Percentiles rank a stretch among this genome's conserved stretches.
These are phyloP conservation scores for Acer negundo DNA, from an alignment of 345 rosid species.

Conservation along the genomic window DNA sequence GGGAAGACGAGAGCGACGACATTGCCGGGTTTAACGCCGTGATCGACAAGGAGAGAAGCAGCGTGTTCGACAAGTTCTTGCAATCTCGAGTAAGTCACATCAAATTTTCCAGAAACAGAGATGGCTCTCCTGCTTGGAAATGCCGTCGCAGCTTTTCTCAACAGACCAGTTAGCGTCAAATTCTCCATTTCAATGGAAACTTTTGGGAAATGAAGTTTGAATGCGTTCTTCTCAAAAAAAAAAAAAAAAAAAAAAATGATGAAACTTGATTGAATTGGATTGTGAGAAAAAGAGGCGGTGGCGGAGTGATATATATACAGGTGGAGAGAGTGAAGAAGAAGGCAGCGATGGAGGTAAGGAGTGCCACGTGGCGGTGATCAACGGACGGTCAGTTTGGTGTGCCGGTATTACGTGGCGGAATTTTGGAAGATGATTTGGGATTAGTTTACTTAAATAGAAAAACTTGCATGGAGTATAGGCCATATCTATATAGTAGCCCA, in stretches of 20 bases:
- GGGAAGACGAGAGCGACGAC: constrained; percentile 72
- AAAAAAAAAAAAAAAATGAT: neutral
- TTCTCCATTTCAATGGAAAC: constrained; percentile 32
- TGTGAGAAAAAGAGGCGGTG: neutral
- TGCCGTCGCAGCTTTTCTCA: constrained; percentile 43
- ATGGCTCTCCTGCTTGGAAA: constrained; percentile 49
- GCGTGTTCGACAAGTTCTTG: constrained; percentile 51
- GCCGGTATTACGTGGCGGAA: neutral
- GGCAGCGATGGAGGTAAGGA: neutral
- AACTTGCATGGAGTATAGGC: too few species aligned
- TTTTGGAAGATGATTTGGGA: neutral
- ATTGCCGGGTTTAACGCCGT: constrained; percentile 54
- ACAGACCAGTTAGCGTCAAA: constrained; percentile 43
- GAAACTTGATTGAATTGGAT: neutral
- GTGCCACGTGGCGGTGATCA: neutral
- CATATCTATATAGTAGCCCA: too few species aligned
- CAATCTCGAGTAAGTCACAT: constrained; percentile 43
- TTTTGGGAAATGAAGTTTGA: neutral
- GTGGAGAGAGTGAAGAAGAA: neutral
- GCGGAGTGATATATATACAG: neutral
- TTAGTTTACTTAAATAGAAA: neutral
- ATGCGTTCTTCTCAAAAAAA: neutral
- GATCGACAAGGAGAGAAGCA: constrained; percentile 51
- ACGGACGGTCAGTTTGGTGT: neutral
- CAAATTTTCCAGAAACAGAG: constrained; percentile 45